Evolutionary conservation across 768 basidiomycete genomes (phyloP), one percentile per base, ranked within the genome.

Genomic region (Serendipita indica): DNA sequence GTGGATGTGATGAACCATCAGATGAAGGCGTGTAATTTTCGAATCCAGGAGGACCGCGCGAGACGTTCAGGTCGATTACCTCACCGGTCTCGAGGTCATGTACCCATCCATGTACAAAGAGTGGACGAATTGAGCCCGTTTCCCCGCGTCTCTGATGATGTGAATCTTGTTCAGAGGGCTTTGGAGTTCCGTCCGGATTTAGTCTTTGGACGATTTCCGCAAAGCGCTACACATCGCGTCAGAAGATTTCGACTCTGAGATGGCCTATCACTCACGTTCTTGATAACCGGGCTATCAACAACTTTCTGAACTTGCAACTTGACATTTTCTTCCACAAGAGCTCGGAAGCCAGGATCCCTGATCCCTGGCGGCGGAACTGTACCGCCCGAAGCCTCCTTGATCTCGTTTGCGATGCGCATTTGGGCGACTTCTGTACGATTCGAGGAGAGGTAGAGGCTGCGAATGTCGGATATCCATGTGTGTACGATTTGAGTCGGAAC

Each of bases 41-140:
- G 41, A 43, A 43, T 16, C 60, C 60, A 33, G 57, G 35, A 10
- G 60, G 60, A 22, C 60, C 60, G 18, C 33, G 33, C 10, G 60
- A 61, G 28, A 57, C 34, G 18, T 61, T 45, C 6, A 61, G 57
- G 39, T 61, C 60, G 13, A 39, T 39, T 30, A 61, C 22, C 16
- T 58, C 41, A 13, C 60, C 60, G 3, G 57, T 59, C 16, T 37
- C 39, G 27, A 61, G 57, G 33, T 61, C 60, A 43, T 61, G 57
- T 16, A 61, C 60, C 60, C 60, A 60, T 30, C 41, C 33, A 39
- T 60, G 60, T 28, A 61, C 45, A 25, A 58, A 61, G 13, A 61
- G 57, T n/a, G 39, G 33, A 14, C 25, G 27, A 28, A 45, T 27
- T 3, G 52, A 18, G 13, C 25, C 59, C 7, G 22, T 33, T 25